Evolutionary conservation across 2,329 filamentous ascomycete genomes (phyloP).

Genomic region (Phialophora macrospora): DNA sequence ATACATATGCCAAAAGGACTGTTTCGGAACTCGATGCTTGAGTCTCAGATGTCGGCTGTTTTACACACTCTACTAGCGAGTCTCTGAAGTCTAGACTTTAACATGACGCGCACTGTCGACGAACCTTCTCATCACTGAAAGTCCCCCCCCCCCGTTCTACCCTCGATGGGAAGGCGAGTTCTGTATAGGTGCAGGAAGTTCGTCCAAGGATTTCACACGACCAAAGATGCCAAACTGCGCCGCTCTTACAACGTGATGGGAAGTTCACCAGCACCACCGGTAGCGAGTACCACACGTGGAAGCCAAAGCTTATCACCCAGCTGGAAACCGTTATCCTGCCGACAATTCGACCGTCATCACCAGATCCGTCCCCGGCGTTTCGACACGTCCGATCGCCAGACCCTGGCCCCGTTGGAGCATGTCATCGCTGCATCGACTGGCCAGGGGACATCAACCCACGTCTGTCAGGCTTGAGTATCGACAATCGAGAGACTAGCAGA

Average conservation of each 20-base stretch:
- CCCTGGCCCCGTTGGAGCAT: conserved; percentile 19
- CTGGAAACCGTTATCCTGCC: neutral
- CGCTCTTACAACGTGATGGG: neutral
- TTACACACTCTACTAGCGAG: neutral
- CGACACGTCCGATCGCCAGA: conserved; percentile 23
- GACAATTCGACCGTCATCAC: conserved; percentile 6
- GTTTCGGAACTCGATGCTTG: neutral
- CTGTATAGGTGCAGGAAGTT: neutral
- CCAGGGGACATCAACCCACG: neutral
- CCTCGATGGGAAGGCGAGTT: neutral
- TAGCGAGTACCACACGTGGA: conserved; percentile 10
- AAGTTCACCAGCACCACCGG: neutral
- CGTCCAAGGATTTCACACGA: neutral
- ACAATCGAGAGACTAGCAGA: conserved; percentile 9
- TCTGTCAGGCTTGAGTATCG: conserved; percentile 7
- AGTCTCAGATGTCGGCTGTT: neutral
- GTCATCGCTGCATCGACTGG: conserved; percentile 23
- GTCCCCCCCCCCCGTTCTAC: no score
- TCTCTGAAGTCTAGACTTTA: neutral
- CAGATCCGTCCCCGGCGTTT: conserved; percentile 23
- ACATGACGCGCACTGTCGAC: neutral
- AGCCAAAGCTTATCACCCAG: conserved; percentile 10
- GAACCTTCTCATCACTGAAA: neutral
- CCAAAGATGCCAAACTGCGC: neutral
- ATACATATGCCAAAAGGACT: neutral